Percentiles rank a stretch among this genome's conserved stretches.
These are phyloP conservation scores for Soucietia sequanensis DNA, from an alignment of 805 yeast species.

Conservation along the genomic window DNA sequence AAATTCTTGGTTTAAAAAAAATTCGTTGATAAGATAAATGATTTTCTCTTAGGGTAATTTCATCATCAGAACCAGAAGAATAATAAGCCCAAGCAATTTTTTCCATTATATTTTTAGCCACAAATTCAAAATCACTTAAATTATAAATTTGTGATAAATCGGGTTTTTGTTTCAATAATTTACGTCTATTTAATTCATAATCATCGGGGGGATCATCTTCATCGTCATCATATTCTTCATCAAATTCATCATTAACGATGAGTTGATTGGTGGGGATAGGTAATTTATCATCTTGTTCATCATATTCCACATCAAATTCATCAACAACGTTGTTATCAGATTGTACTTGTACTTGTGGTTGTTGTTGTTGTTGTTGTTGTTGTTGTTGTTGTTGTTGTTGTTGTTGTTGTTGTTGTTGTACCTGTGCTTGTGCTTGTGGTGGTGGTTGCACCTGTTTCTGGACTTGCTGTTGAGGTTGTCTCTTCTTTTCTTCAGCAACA, in stretches of 20 bases:
- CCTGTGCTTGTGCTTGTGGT: slow-evolving; percentile 1
- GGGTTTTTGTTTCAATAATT: slow-evolving; percentile 51
- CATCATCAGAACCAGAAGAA: slow-evolving; percentile 25
- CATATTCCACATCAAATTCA: slow-evolving; percentile 42
- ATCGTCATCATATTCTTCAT: slow-evolving; percentile 35
- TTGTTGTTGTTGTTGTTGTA: too few relatives aligned
- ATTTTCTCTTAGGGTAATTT: slow-evolving; percentile 21
- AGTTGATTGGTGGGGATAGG: slow-evolving; percentile 18
- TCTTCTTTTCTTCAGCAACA: slow-evolving; percentile 22
- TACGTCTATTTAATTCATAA: slow-evolving; percentile 24
- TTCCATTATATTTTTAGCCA: slow-evolving; percentile 77
- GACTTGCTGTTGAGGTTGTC: background rate
- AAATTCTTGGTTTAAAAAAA: slow-evolving; percentile 22
- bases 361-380: too few relatives aligned
- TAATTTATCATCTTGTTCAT: slow-evolving; percentile 35
- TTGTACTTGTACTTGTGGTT: background rate
- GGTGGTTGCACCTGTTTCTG: too few relatives aligned
- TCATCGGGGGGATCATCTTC: slow-evolving; percentile 35
- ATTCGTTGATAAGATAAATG: slow-evolving; percentile 18
- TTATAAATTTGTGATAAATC: slow-evolving; percentile 69
- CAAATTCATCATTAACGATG: slow-evolving; percentile 19
- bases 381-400: background rate
- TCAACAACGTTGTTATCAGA: slow-evolving; percentile 19
- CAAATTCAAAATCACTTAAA: slow-evolving; percentile 79
- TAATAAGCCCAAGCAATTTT: slow-evolving; percentile 37